Percentiles rank a stretch among this genome's conserved stretches.
phyloP scores from a whole-genome alignment of 2,329 filamentous ascomycete species.

The Botryotinia globosa region DNA sequence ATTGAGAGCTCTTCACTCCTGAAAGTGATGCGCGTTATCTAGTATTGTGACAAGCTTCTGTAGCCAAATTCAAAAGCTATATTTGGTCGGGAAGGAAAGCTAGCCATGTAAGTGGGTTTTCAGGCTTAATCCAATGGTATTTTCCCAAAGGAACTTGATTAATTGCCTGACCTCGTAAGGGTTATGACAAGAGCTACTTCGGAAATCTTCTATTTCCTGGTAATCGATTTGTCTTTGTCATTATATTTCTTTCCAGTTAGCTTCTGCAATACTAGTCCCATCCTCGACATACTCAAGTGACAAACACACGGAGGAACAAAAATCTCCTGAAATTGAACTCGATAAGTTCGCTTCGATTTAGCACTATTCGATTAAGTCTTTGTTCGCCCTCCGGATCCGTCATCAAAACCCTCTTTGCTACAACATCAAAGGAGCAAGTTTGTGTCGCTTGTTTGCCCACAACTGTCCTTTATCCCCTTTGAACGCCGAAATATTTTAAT shows the following conservation, averaged over 20 bases:
- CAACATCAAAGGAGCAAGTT: neutral
- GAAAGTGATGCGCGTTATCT: neutral
- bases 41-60: too few species aligned
- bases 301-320: neutral
- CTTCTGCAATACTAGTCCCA: too few species aligned
- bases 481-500: neutral
- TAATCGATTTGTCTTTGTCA: neutral
- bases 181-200: neutral
- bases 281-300: neutral
- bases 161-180: neutral
- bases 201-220: neutral
- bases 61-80: neutral
- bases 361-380: neutral
- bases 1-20: neutral
- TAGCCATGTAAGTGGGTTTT: neutral
- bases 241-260: neutral
- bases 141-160: neutral
- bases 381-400: constrained; percentile 11
- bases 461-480: neutral
- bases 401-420: neutral
- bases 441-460: neutral
- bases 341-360: neutral
- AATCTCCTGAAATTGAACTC: neutral
- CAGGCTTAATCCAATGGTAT: neutral
- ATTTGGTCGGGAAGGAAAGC: neutral